Percentiles rank a stretch among this genome's conserved stretches.
phyloP scores from a whole-genome alignment of 371 early-diverging fungal genomes.

The Cladochytrium tenue region DNA sequence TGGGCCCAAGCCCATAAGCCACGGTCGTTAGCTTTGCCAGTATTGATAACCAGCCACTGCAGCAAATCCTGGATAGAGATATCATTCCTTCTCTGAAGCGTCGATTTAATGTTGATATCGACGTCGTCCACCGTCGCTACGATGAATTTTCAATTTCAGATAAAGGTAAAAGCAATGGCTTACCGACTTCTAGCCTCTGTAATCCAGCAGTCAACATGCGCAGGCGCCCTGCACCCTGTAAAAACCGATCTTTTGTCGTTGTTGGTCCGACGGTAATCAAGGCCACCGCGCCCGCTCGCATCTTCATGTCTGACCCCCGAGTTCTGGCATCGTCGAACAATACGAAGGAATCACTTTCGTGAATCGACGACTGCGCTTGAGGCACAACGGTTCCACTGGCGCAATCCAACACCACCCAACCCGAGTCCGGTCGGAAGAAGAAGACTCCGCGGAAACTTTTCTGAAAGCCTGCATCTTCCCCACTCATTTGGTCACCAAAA shows the following conservation, averaged over 20 bases:
- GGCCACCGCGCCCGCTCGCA: constrained; percentile 5
- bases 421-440: too few species aligned
- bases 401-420: constrained; percentile 10
- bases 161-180: too few species aligned
- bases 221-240: constrained; percentile 24
- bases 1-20: constrained; percentile 14
- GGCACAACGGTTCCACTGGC: not conserved
- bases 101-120: not conserved
- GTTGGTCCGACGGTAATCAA: constrained; percentile 13
- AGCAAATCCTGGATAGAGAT: constrained; percentile 1
- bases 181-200: constrained; percentile 7
- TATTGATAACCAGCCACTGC: constrained; percentile 11
- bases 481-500: too few species aligned
- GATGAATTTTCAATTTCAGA: too few species aligned
- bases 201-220: constrained; percentile 2
- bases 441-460: too few species aligned
- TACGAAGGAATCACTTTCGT: constrained; percentile 13
- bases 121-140: constrained; percentile 2
- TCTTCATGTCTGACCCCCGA: constrained; percentile 18
- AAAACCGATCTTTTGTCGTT: constrained; percentile 11
- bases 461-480: too few species aligned
- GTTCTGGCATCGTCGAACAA: constrained; percentile 20
- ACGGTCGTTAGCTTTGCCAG: not conserved
- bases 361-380: constrained; percentile 5
- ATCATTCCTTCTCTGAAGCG: not conserved